Conservation (phyloP, 2,329 filamentous ascomycete species). For the Ramularia endophylla region DNA sequence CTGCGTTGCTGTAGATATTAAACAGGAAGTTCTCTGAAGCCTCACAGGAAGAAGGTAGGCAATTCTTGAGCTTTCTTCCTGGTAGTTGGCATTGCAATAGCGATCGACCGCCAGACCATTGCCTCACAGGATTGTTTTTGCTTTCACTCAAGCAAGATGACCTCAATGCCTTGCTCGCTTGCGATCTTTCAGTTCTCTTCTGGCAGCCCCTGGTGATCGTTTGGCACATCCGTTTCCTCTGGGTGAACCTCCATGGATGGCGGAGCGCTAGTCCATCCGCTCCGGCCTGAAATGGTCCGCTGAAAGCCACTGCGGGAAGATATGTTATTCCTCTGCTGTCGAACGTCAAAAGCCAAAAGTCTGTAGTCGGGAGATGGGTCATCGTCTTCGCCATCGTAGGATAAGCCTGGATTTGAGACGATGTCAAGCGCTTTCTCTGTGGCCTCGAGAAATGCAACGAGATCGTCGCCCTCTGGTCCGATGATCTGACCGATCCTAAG, state of each 20-base stretch:
- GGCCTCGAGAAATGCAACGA: constrained; percentile 17
- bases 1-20: no score
- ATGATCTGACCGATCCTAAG: constrained; percentile 25
- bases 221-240: constrained; percentile 2
- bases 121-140: no score
- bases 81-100: no score
- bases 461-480: constrained; percentile 20
- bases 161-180: no score
- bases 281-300: constrained; percentile 6
- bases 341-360: constrained; percentile 25
- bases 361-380: constrained; percentile 13
- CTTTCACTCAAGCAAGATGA: no score
- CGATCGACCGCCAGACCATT: no score
- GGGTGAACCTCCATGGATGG: constrained; percentile 10
- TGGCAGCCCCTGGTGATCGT: no score
- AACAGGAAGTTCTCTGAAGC: no score
- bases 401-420: background rate
- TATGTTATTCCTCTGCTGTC: constrained; percentile 19
- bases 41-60: no score
- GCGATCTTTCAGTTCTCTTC: no score
- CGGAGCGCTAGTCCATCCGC: constrained; percentile 16
- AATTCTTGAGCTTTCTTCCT: no score
- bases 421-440: constrained; percentile 19
- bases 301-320: constrained; percentile 9
- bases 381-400: constrained; percentile 8